These are phyloP conservation scores for Dothistroma pini DNA, from an alignment of 2,329 filamentous ascomycete species.

Conservation along the genomic window DNA sequence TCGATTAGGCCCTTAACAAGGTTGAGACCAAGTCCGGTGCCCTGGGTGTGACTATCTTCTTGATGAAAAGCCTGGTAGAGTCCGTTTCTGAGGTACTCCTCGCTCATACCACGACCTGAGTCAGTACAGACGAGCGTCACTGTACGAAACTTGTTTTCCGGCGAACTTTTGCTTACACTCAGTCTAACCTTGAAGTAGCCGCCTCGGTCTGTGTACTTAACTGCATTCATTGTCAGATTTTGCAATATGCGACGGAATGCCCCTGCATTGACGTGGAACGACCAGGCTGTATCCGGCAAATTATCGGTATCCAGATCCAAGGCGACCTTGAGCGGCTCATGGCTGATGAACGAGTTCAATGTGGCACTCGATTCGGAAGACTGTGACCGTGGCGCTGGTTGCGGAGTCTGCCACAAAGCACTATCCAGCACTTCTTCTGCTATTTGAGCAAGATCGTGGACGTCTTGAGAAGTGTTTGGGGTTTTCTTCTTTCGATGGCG, in stretches of 20 bases:
- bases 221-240: conserved; percentile 46
- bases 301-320: conserved; percentile 37
- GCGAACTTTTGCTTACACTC: neutral
- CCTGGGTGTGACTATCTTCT: conserved; percentile 31
- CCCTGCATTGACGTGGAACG: conserved; percentile 42
- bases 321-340: conserved; percentile 40
- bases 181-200: conserved; percentile 12
- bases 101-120: conserved; percentile 32
- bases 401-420: conserved; percentile 7
- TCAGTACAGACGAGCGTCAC: neutral
- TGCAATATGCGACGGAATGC: conserved; percentile 44
- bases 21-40: conserved; percentile 35
- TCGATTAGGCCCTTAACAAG: conserved; percentile 34
- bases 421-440: conserved; percentile 15
- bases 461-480: conserved; percentile 3
- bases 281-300: conserved; percentile 35
- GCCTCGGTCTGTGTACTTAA: conserved; percentile 44
- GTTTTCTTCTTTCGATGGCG: neutral
- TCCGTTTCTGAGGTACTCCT: conserved; percentile 28
- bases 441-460: conserved; percentile 8
- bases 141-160: conserved; percentile 2
- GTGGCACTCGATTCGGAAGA: neutral
- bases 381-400: conserved; percentile 4
- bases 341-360: neutral
- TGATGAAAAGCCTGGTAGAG: conserved; percentile 35